Evolutionary conservation across 495 filamentous ascomycete genomes (phyloP).

Genomic region (Platismatia glauca): DNA sequence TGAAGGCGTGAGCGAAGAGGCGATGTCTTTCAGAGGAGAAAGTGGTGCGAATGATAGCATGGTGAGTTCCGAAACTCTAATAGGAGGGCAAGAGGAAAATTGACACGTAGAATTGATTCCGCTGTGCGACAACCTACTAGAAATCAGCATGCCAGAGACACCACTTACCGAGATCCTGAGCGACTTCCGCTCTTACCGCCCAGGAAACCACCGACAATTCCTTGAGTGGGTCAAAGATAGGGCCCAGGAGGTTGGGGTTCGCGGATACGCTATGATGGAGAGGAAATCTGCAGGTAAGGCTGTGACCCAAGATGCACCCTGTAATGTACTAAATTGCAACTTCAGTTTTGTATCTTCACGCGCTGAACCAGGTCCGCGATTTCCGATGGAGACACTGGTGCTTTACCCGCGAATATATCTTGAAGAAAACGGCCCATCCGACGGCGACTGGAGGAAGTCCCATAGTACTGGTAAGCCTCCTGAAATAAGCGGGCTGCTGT

Average conservation of each 20-base stretch:
- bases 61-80: conserved; percentile 31
- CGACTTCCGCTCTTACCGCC: conserved; percentile 80
- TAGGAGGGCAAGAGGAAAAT: too few relatives aligned
- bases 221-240: conserved; percentile 57
- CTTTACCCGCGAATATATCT: conserved; percentile 89
- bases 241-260: conserved; percentile 47
- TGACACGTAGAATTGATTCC: conserved; percentile 51
- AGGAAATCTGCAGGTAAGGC: conserved; percentile 34
- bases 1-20: conserved; percentile 65
- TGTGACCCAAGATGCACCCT: neutral
- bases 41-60: conserved; percentile 85
- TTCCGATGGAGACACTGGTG: conserved; percentile 94
- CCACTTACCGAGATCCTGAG: conserved; percentile 75
- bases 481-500: neutral
- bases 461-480: conserved; percentile 61
- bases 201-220: conserved; percentile 76
- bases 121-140: conserved; percentile 71
- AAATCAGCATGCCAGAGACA: conserved; percentile 72
- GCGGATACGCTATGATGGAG: conserved; percentile 51
- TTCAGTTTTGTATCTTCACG: conserved; percentile 57
- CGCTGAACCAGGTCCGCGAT: conserved; percentile 71
- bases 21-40: conserved; percentile 72
- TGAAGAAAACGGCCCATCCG: conserved; percentile 71
- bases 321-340: conserved; percentile 22
- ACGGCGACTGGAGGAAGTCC: conserved; percentile 87